Evolutionary conservation across 176 grass and related monocot genomes (phyloP).

Genomic region (Cocos nucifera): DNA sequence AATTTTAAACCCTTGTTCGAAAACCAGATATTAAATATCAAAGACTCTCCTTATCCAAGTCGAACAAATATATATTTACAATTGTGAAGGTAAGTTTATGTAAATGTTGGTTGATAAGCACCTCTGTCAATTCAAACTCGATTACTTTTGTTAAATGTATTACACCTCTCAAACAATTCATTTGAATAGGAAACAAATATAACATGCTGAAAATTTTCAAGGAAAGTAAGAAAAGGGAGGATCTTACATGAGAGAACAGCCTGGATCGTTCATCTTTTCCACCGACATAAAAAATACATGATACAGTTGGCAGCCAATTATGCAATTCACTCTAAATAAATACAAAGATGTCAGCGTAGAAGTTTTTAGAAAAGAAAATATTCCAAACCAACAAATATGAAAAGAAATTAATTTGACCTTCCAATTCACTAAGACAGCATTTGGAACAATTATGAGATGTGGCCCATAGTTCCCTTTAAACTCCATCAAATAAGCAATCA

Average conservation of each 20-base stretch:
- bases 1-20: too few relatives aligned
- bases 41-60: too few relatives aligned
- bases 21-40: too few relatives aligned
- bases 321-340: constrained; percentile 81
- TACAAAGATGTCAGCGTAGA: constrained; percentile 20
- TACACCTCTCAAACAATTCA: too few relatives aligned
- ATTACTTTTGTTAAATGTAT: too few relatives aligned
- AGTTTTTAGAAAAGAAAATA: background rate
- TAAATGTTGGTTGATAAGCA: too few relatives aligned
- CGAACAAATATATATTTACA: too few relatives aligned
- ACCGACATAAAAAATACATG: constrained; percentile 99
- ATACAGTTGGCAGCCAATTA: constrained; percentile 88
- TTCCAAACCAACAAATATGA: constrained; percentile 10
- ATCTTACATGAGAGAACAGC: constrained; percentile 81
- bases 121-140: too few relatives aligned
- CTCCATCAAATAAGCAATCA: constrained; percentile 96
- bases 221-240: too few relatives aligned
- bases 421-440: constrained; percentile 99
- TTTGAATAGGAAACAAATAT: too few relatives aligned
- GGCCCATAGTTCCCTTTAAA: constrained; percentile 99
- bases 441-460: constrained; percentile 98
- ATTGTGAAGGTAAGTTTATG: too few relatives aligned
- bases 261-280: constrained; percentile 83
- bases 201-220: too few relatives aligned
- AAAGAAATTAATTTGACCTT: constrained; percentile 48